Evolutionary conservation across 208 protist genomes (phyloP), one percentile per base, ranked within the genome.

Genomic region (Lotmaria passim): DNA sequence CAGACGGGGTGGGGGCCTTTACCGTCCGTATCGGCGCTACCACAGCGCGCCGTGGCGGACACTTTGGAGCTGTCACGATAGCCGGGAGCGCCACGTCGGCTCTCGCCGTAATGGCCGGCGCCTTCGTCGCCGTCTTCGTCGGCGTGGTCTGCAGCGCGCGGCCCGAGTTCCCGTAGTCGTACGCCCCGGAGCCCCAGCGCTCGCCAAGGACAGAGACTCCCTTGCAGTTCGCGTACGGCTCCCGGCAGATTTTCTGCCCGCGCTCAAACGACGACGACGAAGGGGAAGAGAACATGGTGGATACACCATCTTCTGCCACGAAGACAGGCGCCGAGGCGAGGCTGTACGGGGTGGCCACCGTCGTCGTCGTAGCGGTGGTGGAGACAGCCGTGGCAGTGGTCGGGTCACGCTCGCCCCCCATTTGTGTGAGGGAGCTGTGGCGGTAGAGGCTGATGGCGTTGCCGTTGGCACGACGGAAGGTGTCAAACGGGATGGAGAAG

Each of bases 201-300:
- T 31, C 55, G 36, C 55, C 33, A 5, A 44, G 21, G 55, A 47
- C 30, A n/a, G 55, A 60, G 3, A 44, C 55, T n/a, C 55, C 38
- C n/a, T 58, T 58, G 55, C 47, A 60, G 23, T 44, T 47, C 36
- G 55, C 55, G 36, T 60, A 60, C 1, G 55, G 47, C 55, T 47
- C 10, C 33, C 55, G 30, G 36, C 55, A 60, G 55, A n/a, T 60
- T 19, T 33, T 60, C 55, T 47, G n/a, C 0, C 55, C 55, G 2
- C 55, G 55, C 33, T 2, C 55, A 4, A 38, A 60, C 10, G 55
- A 60, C 3, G 14, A 6, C 23, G 55, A 60, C 1, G 55, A 60
- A 2, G 19, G 6, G n/a, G 55, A n/a, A n/a, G n/a, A n/a, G n/a
- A n/a, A n/a, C n/a, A n/a, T n/a, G n/a, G n/a, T n/a, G n/a, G n/a